Evolutionary conservation across 352 stramenopile genomes (phyloP), one percentile per base, ranked within the genome.

Genomic region (Phytophthora multivora): DNA sequence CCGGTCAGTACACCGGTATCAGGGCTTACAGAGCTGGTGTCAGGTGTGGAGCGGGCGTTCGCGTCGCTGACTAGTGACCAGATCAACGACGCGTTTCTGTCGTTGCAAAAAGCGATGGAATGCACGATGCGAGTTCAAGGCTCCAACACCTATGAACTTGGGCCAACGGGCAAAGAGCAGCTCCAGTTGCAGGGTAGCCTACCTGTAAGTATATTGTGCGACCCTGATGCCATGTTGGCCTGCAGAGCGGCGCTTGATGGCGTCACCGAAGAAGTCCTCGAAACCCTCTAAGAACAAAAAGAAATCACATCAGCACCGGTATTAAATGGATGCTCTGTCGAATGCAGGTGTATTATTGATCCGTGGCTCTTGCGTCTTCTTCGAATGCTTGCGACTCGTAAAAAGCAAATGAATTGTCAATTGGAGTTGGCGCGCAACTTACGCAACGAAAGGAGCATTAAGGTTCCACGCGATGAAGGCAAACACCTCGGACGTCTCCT

Each of bases 381-480:
- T 33, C 9, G 28, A 33, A 0, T 13, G 26, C 21, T 13, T 33
- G 7, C 28, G 21, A 23, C 21, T 23, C 21, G 21, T 23, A 23
- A 23, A 23, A 23, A 23, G 21, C 21, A 23, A 23, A 23, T 23
- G 21, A 23, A 23, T 2, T 23, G 21, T 23, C 21, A 28, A 11
- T 16, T 42, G n/a, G 21, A 4, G 38, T 12, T 54, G 9, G 5
- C 18, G 4, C 15, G 2, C 35, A 19, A 31, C n/a, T 66, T 77
- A 88, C 16, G 56, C 64, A 19, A 70, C 57, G 52, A 90, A 91
- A 40, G 69, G 46, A 18, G 77, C 63, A 47, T 65, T 68, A 28
- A 89, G 66, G 63, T 76, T 85, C 83, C 83, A 91, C 19, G 80
- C 89, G 46, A 96, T 92, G 57, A 95, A 97, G 31, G 83, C 86